Conservation (phyloP, 2,329 filamentous ascomycete genomes). For the Celoporthe dispersa region DNA sequence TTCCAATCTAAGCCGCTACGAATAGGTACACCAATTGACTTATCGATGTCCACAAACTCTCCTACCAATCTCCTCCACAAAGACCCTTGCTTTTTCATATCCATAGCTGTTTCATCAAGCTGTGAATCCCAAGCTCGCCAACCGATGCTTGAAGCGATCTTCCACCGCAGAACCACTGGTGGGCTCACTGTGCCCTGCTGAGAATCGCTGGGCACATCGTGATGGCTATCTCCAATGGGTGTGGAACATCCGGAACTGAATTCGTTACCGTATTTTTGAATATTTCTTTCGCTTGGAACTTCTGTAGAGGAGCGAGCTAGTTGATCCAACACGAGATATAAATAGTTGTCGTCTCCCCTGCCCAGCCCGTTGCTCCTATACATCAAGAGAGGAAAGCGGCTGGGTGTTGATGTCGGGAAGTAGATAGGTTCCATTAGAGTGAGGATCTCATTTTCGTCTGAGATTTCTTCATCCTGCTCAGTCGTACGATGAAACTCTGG, state of each 20-base stretch:
- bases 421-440: too few relatives aligned
- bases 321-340: too few relatives aligned
- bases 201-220: neutral
- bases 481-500: neutral
- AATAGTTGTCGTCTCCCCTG: too few relatives aligned
- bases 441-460: too few relatives aligned
- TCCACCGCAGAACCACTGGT: conserved; percentile 10
- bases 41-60: conserved; percentile 16
- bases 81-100: conserved; percentile 8
- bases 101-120: neutral
- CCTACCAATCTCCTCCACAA: conserved; percentile 14
- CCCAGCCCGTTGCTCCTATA: too few relatives aligned
- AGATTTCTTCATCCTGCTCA: too few relatives aligned
- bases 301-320: too few relatives aligned
- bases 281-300: too few relatives aligned
- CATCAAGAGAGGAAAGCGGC: too few relatives aligned
- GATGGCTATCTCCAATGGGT: neutral
- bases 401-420: too few relatives aligned
- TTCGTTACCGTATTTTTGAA: too few relatives aligned
- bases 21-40: conserved; percentile 8
- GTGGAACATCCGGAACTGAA: neutral
- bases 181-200: neutral
- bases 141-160: neutral
- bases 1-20: conserved; percentile 9
- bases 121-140: neutral